phyloP scores from a whole-genome alignment of 495 filamentous ascomycete genomes.

The Hapsidospora chrysogenum region DNA sequence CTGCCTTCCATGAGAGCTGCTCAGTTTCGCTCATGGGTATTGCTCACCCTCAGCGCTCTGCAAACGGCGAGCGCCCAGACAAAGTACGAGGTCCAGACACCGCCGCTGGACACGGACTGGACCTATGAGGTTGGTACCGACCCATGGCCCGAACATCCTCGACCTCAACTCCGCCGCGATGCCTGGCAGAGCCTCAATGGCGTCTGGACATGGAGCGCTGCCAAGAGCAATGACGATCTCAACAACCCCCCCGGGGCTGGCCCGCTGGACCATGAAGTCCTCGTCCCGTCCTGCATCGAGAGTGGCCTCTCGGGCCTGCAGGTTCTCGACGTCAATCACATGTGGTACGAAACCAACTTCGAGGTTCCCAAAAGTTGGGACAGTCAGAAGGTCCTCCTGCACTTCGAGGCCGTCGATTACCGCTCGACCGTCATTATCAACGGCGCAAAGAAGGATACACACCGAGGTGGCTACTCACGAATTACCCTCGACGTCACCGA shows the following conservation, averaged over 20 bases:
- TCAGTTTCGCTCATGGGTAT: too few relatives aligned
- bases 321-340: conserved; percentile 27
- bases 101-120: conserved; percentile 44
- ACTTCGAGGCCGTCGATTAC: conserved; percentile 55
- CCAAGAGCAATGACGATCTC: conserved; percentile 19
- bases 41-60: background rate
- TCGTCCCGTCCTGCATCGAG: conserved; percentile 51
- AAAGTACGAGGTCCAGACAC: conserved; percentile 10
- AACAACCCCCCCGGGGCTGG: conserved; percentile 21
- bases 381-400: conserved; percentile 30
- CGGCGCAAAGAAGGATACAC: conserved; percentile 30
- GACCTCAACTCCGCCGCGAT: conserved; percentile 39
- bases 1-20: too few relatives aligned
- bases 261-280: conserved; percentile 27
- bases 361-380: conserved; percentile 31
- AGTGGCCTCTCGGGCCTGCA: conserved; percentile 34
- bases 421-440: conserved; percentile 50
- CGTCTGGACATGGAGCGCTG: conserved; percentile 45
- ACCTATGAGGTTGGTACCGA: conserved; percentile 41
- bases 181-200: conserved; percentile 49
- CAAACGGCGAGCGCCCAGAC: background rate
- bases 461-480: conserved; percentile 45
- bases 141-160: conserved; percentile 53
- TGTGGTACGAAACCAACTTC: conserved; percentile 45
- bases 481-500: conserved; percentile 44